Evolutionary conservation across 2,329 filamentous ascomycete genomes (phyloP), one percentile per base, ranked within the genome.

Genomic region (Fusarium irregulare): DNA sequence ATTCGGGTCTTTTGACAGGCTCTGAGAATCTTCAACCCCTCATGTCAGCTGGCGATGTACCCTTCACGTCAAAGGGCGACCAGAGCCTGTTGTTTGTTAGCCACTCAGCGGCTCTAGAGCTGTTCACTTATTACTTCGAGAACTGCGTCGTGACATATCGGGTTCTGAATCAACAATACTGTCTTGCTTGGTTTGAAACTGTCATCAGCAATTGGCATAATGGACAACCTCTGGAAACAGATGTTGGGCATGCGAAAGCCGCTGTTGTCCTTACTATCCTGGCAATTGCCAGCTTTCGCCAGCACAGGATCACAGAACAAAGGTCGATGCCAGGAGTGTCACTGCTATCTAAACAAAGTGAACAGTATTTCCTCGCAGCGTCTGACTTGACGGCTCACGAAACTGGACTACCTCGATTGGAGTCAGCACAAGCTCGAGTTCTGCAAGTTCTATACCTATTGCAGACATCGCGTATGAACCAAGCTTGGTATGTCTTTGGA

Each of bases 401-500:
- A 60, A 83, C 83, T 2, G 87, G 87, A 0, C 81, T 84, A 8
- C 85, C 87, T 0, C 82, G 81, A 18, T 69, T 90, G 3, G 85
- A 89, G 41, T 86, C 85, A 0, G 86, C 87, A 1, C 88, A 90
- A 73, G 86, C 85, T 21, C 80, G 87, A 28, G 75, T 90, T 1
- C 80, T 88, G 2, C 87, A 89, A 67, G 87, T 86, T 14, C 80
- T 89, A 8, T 90, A 88, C 64, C 79, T 90, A 21, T 79, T 90
- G 0, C 85, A 83, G 6, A 88, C 88, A 0, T 88, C 87, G 2
- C 82, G 88, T 0, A 85, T 88, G 71, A 89, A 89, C 57, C 85
- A 88, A 42, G 87, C 85, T 20, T 89, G 87, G 86, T 88, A 87
- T 71, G 79, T 84, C 4, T 89, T 90, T 72, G 87, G 88, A 1